Evolutionary conservation across 176 grass and related monocot genomes (phyloP).

Genomic region (Phoenix roebelenii): DNA sequence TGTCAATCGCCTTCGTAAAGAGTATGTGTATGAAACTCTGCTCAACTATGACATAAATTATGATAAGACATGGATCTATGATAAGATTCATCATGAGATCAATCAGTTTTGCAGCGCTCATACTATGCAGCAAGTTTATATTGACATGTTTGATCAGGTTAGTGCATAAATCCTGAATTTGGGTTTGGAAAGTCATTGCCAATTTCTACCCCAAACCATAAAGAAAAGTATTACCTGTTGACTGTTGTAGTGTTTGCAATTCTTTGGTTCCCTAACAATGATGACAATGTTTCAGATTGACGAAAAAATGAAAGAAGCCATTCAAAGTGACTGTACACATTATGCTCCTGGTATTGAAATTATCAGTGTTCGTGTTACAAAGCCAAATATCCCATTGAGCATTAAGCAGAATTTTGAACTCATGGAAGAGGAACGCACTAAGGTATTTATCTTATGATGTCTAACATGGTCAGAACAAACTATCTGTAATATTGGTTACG

Average conservation of each 20-base stretch:
- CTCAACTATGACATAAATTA: conserved; percentile 93
- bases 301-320: conserved; percentile 98
- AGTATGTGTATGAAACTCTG: conserved; percentile 77
- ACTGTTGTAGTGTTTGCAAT: too few relatives aligned
- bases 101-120: conserved; percentile 98
- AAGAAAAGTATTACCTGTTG: too few relatives aligned
- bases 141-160: conserved; percentile 99
- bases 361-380: conserved; percentile 88
- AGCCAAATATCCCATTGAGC: conserved; percentile 77
- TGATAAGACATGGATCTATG: conserved; percentile 99
- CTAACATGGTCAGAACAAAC: too few relatives aligned
- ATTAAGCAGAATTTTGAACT: conserved; percentile 97
- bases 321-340: conserved; percentile 85
- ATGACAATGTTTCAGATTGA: conserved; percentile 56
- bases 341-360: conserved; percentile 99
- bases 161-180: neutral
- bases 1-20: conserved; percentile 88
- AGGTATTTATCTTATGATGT: conserved; percentile 41
- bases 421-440: conserved; percentile 98
- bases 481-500: too few relatives aligned
- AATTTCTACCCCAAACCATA: too few relatives aligned
- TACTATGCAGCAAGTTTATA: conserved; percentile 95
- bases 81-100: conserved; percentile 99
- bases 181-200: too few relatives aligned
- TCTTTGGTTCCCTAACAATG: too few relatives aligned